Conservation (phyloP, 176 grass and related monocot genomes). For the Urochloa ruziziensis region DNA sequence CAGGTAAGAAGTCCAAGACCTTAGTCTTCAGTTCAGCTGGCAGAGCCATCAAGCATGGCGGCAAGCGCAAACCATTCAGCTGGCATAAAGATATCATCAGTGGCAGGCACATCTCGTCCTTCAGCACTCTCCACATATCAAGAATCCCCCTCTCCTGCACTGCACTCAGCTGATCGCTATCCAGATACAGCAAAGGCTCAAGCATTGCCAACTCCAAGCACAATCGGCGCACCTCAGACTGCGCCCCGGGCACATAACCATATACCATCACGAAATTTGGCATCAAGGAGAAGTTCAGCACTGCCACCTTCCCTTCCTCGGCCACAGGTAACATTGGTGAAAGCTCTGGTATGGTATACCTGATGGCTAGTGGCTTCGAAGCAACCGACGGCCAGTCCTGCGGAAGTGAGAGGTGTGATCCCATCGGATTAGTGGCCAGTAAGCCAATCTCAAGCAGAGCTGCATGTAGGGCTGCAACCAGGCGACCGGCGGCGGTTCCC, state of each 20-base stretch:
- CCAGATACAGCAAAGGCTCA: slow-evolving; percentile 53
- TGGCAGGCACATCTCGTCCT: slow-evolving; percentile 70
- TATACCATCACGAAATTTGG: slow-evolving; percentile 60
- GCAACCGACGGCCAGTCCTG: slow-evolving; percentile 38
- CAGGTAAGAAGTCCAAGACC: slow-evolving; percentile 62
- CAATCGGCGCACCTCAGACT: slow-evolving; percentile 44
- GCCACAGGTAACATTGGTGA: neutral
- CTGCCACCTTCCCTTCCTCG: slow-evolving; percentile 43
- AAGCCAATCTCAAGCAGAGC: slow-evolving; percentile 67
- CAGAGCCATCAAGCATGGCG: slow-evolving; percentile 78
- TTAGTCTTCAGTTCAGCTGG: slow-evolving; percentile 64
- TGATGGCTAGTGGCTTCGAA: slow-evolving; percentile 34
- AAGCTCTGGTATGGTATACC: slow-evolving; percentile 55
- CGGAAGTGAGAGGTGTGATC: slow-evolving; percentile 24
- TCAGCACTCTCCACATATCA: slow-evolving; percentile 58
- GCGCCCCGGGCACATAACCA: slow-evolving; percentile 39
- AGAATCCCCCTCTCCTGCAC: slow-evolving; percentile 52
- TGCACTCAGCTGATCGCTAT: slow-evolving; percentile 36
- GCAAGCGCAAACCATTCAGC: slow-evolving; percentile 49
- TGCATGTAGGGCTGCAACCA: slow-evolving; percentile 57
- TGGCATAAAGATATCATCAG: slow-evolving; percentile 65
- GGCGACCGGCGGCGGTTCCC: slow-evolving; percentile 27
- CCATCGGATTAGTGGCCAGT: neutral
- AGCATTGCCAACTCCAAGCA: slow-evolving; percentile 61
- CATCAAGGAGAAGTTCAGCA: slow-evolving; percentile 64